A percentile compares a stretch with the other conserved stretches of the same genome.
These are phyloP conservation scores for Epithele typhae DNA, from an alignment of 768 basidiomycete genomes.

Conservation along the genomic window DNA sequence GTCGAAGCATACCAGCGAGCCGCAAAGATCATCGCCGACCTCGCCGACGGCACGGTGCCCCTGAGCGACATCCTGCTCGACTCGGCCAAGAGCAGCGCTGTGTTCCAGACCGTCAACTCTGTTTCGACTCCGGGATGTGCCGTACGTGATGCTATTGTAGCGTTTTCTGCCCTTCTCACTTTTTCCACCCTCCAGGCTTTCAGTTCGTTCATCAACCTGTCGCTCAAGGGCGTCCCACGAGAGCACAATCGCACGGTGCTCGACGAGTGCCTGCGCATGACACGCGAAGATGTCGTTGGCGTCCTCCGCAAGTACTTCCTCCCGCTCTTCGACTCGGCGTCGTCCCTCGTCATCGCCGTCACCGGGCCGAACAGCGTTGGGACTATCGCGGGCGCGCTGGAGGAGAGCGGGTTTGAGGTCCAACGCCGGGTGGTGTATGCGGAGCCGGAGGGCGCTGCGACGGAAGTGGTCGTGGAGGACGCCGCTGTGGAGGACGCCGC, in stretches of 20 bases:
- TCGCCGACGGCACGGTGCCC: slow-evolving; percentile 77
- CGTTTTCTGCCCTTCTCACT: background rate
- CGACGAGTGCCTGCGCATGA: slow-evolving; percentile 69
- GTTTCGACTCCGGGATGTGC: slow-evolving; percentile 83
- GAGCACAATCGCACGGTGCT: slow-evolving; percentile 69
- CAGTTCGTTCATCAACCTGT: slow-evolving; percentile 84
- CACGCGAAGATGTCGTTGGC: slow-evolving; percentile 68
- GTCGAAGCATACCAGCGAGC: slow-evolving; percentile 78
- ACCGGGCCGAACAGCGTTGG: slow-evolving; percentile 80
- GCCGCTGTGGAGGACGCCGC: too few species aligned
- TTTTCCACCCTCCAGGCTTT: slow-evolving; percentile 47
- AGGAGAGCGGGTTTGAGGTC: slow-evolving; percentile 66
- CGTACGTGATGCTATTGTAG: slow-evolving; percentile 42
- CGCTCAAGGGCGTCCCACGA: slow-evolving; percentile 76
- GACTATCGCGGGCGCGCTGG: slow-evolving; percentile 62
- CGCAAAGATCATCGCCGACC: slow-evolving; percentile 64
- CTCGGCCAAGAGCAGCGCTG: slow-evolving; percentile 87
- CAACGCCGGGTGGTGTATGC: slow-evolving; percentile 64
- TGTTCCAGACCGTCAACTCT: slow-evolving; percentile 71
- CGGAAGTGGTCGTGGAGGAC: too few species aligned
- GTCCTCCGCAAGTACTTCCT: slow-evolving; percentile 71
- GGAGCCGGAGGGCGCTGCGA: slow-evolving; percentile 31
- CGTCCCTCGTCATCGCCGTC: slow-evolving; percentile 77
- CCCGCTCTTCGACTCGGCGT: slow-evolving; percentile 73
- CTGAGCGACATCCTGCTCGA: slow-evolving; percentile 79